Conservation (phyloP, 371 early-diverging fungal species). For the Mortierella sp. region DNA sequence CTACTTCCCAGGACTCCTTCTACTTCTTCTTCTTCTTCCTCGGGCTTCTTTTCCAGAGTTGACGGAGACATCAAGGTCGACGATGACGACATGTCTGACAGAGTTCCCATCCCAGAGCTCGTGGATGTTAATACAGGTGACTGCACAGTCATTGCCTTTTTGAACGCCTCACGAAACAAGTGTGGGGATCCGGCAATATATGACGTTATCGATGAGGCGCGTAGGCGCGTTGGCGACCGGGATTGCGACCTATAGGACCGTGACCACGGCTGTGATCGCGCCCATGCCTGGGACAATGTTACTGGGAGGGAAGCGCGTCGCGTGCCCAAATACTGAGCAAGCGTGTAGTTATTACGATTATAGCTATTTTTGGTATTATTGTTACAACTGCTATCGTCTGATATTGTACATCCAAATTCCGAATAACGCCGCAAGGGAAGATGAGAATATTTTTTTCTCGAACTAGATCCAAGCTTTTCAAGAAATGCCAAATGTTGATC, state of each 20-base stretch:
- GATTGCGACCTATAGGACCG: slow-evolving; percentile 6
- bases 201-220: background rate
- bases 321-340: background rate
- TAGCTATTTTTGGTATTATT: background rate
- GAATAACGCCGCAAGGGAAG: background rate
- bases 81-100: slow-evolving; percentile 4
- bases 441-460: background rate
- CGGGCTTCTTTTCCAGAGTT: background rate
- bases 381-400: background rate
- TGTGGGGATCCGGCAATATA: background rate
- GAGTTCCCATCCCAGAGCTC: slow-evolving; percentile 21
- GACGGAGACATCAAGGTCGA: background rate
- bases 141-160: slow-evolving; percentile 27
- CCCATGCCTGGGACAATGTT: background rate
- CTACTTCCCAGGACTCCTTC: background rate
- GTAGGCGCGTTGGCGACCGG: background rate
- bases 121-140: slow-evolving; percentile 35
- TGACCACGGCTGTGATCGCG: background rate
- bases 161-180: slow-evolving; percentile 26
- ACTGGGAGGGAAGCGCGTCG: background rate
- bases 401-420: background rate
- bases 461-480: background rate
- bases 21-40: background rate
- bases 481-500: slow-evolving; percentile 4
- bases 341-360: background rate